Conservation (phyloP, 208 protist genomes). For the Wallacemonas sp. region DNA sequence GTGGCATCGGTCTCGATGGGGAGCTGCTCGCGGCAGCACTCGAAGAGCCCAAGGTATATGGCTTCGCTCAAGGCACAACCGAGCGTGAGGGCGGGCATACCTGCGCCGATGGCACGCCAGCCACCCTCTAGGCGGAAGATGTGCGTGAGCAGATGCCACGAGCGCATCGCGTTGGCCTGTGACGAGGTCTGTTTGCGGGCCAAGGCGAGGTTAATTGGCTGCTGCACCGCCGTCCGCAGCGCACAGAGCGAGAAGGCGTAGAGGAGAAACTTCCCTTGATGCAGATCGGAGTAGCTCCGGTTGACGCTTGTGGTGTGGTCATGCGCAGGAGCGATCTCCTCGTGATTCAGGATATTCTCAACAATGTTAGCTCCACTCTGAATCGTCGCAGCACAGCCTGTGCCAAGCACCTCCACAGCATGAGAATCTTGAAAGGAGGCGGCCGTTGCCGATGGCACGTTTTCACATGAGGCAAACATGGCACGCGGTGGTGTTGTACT, state of each 20-base stretch:
- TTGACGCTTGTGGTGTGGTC: slow-evolving; percentile 84
- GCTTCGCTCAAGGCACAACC: slow-evolving; percentile 80
- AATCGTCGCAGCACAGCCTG: not conserved
- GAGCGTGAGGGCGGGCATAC: slow-evolving; percentile 60
- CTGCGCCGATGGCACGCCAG: slow-evolving; percentile 49
- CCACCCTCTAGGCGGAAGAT: slow-evolving; percentile 58
- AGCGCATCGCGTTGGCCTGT: slow-evolving; percentile 25
- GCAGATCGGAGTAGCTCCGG: slow-evolving; percentile 72
- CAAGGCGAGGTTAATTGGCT: slow-evolving; percentile 81
- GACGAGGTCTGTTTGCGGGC: slow-evolving; percentile 72
- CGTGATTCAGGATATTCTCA: slow-evolving; percentile 10
- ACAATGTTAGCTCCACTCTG: slow-evolving; percentile 11
- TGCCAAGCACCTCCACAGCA: slow-evolving; percentile 6
- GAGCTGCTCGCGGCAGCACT: slow-evolving; percentile 61
- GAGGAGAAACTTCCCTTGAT: slow-evolving; percentile 45
- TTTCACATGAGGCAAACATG: not conserved
- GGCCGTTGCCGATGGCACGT: too few species aligned
- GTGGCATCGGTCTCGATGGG: slow-evolving; percentile 30
- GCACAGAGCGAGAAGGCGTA: slow-evolving; percentile 71
- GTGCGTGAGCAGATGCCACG: slow-evolving; percentile 36
- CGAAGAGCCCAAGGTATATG: slow-evolving; percentile 76
- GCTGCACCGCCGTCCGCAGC: slow-evolving; percentile 69
- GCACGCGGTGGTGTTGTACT: too few species aligned
- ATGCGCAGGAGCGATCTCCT: slow-evolving; percentile 19
- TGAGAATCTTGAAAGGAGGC: not conserved